Evolutionary conservation across 2,329 filamentous ascomycete genomes (phyloP), one percentile per base, ranked within the genome.

Genomic region (Dactylellina drechsleri): DNA sequence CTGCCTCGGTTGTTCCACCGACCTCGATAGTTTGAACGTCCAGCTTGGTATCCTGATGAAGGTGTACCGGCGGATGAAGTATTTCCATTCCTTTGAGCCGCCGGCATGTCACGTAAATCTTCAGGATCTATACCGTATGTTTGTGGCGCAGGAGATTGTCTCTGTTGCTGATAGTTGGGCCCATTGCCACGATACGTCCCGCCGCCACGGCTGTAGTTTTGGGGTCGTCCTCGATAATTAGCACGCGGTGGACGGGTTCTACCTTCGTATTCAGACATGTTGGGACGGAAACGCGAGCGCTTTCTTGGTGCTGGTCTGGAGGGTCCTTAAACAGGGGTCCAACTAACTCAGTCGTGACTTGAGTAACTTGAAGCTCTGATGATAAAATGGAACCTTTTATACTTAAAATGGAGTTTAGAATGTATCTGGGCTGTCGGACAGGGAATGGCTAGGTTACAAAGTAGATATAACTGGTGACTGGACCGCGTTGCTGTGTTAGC

Each of bases 181-280:
- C 28, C 41, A 40, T 52, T 18, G 26, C 41, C 49, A 26, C 53
- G 23, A 23, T 23, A 23, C 23, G 23, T 23, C 23, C 23, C 53
- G 28, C 58, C 50, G 45, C 41, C 54, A 26, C 28, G 54, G 18
- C 54, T 56, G 45, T 26, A 36, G 26, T 23, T 28, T 43, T 41
- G 26, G 41, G 49, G 56, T 49, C 50, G 57, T 31, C 49, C 66
- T 3, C 43, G 8, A 47, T 47, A 4, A 12, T 47, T 47, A 15
- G 3, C 43, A 13, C 13, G 43, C 43, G 49, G 23, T 12, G 45
- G 57, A 36, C 56, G 49, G 12, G 31, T 36, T 16, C 13, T 28
- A 28, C 31, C 41, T n/a, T 61, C 50, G 8, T 53, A 26, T 15
- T n/a, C 20, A 18, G 66, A 68, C 65, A 68, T 68, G 66, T 70